A percentile compares a stretch with the other conserved stretches of the same genome.
phyloP scores from a whole-genome alignment of 176 grass and related monocot genomes.

The Oryza meridionalis region DNA sequence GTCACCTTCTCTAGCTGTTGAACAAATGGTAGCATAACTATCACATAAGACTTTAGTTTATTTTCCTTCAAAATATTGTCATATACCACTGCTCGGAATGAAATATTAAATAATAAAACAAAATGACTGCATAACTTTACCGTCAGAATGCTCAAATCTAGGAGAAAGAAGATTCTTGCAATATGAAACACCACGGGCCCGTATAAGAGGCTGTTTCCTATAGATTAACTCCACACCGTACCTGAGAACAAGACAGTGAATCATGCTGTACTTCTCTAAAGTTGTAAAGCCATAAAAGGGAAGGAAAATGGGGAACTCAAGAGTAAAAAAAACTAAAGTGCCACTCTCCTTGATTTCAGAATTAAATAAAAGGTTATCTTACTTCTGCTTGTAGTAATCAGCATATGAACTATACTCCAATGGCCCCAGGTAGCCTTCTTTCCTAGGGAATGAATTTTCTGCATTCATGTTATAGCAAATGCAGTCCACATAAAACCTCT shows the following conservation, averaged over 20 bases:
- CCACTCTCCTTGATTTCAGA: conserved; percentile 30
- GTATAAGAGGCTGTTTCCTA: conserved; percentile 99
- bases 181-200: conserved; percentile 93
- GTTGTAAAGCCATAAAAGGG: conserved; percentile 8
- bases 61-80: not conserved
- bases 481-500: conserved; percentile 96
- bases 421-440: conserved; percentile 92
- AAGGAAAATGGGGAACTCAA: conserved; percentile 25
- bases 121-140: conserved; percentile 44
- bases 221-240: conserved; percentile 96
- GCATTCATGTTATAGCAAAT: conserved; percentile 87
- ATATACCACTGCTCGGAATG: not conserved
- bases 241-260: conserved; percentile 53
- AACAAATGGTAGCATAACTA: not conserved
- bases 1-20: conserved; percentile 74
- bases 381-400: conserved; percentile 99
- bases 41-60: too few species aligned
- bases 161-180: conserved; percentile 99
- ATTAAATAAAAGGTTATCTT: conserved; percentile 50
- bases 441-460: conserved; percentile 98
- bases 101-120: conserved; percentile 12
- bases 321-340: not conserved
- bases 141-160: conserved; percentile 97
- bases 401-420: conserved; percentile 95
- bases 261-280: conserved; percentile 11